Evolutionary conservation across 306 rosid species (phyloP).

Genomic region (Cucurbita ficifolia): DNA sequence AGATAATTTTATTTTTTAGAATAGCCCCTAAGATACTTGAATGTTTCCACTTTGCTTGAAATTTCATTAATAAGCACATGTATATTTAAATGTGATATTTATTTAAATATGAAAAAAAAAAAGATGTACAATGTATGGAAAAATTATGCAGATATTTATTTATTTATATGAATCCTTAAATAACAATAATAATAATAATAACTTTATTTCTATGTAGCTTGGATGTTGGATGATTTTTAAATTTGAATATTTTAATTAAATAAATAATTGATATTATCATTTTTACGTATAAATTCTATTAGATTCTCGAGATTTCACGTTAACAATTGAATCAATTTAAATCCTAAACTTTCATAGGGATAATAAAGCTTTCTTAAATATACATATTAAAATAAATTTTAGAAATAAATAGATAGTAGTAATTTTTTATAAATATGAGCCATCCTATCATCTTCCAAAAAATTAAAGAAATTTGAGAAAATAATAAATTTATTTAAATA

Average conservation of each 20-base stretch:
- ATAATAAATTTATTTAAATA: no score
- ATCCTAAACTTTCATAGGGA: no score
- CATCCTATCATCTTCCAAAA: no score
- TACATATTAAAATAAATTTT: no score
- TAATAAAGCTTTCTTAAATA: no score
- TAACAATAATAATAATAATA: no score
- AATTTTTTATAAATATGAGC: no score
- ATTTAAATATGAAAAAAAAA: background rate
- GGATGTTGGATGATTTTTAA: background rate
- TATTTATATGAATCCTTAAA: background rate
- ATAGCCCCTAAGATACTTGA: background rate
- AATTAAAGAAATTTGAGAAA: no score
- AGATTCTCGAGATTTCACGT: no score
- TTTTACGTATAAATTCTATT: no score
- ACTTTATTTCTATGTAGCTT: background rate
- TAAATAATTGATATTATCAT: no score
- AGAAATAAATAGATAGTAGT: no score
- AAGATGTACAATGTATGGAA: background rate
- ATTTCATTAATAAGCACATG: slow-evolving; percentile 1
- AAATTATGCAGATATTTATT: background rate
- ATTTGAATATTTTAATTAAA: background rate
- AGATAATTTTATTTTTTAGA: background rate
- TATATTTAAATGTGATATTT: background rate
- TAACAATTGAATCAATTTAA: background rate
- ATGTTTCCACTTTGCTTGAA: slow-evolving; percentile 1